Evolutionary conservation across 805 yeast species (phyloP).

Genomic region (Komagataella ulmi): DNA sequence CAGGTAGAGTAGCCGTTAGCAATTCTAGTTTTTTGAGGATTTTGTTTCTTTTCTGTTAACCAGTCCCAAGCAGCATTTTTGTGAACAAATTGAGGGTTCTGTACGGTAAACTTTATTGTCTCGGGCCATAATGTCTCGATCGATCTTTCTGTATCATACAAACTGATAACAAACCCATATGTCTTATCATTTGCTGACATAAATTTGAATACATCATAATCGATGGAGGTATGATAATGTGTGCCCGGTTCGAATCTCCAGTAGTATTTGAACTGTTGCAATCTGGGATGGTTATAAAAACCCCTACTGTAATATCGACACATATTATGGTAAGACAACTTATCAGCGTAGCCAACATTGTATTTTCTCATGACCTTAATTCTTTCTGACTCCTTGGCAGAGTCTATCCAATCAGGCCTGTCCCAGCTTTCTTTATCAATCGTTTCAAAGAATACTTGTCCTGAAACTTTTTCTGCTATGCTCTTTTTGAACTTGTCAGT

Average conservation of each 20-base stretch:
- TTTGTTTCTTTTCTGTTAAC: conserved; percentile 35
- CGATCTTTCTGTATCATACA: conserved; percentile 60
- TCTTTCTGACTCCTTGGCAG: conserved; percentile 18
- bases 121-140: conserved; percentile 56
- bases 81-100: conserved; percentile 44
- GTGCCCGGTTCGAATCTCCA: conserved; percentile 79
- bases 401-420: conserved; percentile 29
- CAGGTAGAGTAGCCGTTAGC: conserved; percentile 43
- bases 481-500: conserved; percentile 36
- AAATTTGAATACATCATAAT: conserved; percentile 69
- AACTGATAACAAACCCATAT: conserved; percentile 60
- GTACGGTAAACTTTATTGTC: conserved; percentile 43
- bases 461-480: conserved; percentile 25
- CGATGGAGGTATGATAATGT: conserved; percentile 49
- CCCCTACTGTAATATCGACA: conserved; percentile 63
- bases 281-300: conserved; percentile 50
- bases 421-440: conserved; percentile 35
- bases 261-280: conserved; percentile 51
- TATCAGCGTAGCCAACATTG: conserved; percentile 45
- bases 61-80: conserved; percentile 41
- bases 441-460: conserved; percentile 34
- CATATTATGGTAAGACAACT: conserved; percentile 67
- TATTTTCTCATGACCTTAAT: conserved; percentile 22
- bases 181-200: conserved; percentile 53
- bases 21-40: conserved; percentile 26